Conservation (phyloP, 306 rosid genomes). For the Ceratonia siliqua region DNA sequence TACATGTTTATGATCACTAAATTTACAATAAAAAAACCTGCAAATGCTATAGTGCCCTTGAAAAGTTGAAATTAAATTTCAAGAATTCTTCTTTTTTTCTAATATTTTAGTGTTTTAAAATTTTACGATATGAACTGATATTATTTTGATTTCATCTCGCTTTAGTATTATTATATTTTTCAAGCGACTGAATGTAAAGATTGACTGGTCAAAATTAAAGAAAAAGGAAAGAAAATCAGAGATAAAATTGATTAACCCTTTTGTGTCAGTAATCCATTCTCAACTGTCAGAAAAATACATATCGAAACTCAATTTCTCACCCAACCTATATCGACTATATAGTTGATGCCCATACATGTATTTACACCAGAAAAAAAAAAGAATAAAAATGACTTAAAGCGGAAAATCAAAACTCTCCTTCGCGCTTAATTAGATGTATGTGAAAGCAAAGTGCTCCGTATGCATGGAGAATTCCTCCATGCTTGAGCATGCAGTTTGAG, state of each 20-base stretch:
- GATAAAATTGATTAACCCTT: slow-evolving; percentile 1
- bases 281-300: not conserved
- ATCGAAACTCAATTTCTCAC: not conserved
- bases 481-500: slow-evolving; percentile 60
- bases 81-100: not conserved
- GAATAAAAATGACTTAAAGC: not conserved
- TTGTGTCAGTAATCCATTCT: not conserved
- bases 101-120: not conserved
- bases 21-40: not conserved
- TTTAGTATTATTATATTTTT: not conserved
- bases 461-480: slow-evolving; percentile 68
- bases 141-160: not conserved
- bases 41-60: not conserved
- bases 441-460: slow-evolving; percentile 53
- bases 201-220: not conserved
- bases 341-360: slow-evolving; percentile 7
- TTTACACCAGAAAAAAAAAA: not conserved
- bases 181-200: not conserved
- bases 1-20: not conserved
- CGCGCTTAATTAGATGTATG: slow-evolving; percentile 39
- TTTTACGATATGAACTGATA: not conserved
- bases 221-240: not conserved
- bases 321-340: not conserved
- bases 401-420: not conserved
- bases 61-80: too few species aligned